Evolutionary conservation across 495 filamentous ascomycete species (phyloP).

Genomic region (Tuber umbilicatum): DNA sequence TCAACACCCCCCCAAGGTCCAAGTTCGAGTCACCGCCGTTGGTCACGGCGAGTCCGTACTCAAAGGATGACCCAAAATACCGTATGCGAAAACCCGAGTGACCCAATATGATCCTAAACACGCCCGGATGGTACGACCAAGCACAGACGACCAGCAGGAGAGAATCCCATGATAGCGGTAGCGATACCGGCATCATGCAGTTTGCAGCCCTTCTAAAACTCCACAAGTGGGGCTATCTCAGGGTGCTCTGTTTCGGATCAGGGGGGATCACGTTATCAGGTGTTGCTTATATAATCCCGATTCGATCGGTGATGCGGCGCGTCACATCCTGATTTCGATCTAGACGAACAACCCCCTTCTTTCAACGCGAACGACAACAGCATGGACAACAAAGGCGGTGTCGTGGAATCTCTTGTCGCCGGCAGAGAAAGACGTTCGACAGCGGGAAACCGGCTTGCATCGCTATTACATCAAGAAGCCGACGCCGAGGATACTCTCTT

Average conservation of each 20-base stretch:
- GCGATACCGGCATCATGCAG: background rate
- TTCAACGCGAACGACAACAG: constrained; percentile 7
- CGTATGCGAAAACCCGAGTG: constrained; percentile 1
- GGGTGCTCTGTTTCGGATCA: background rate
- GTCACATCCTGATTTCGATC: background rate
- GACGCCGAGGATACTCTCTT: constrained; percentile 74
- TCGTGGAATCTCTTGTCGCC: constrained; percentile 66
- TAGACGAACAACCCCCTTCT: background rate
- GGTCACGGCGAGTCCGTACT: background rate
- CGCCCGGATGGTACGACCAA: background rate
- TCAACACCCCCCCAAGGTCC: background rate
- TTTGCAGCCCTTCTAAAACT: background rate
- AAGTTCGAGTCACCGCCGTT: background rate
- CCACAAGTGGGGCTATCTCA: background rate
- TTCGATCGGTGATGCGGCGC: background rate
- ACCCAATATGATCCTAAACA: background rate
- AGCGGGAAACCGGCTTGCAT: constrained; percentile 76
- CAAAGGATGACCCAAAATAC: background rate
- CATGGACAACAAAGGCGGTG: constrained; percentile 15
- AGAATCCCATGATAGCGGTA: constrained; percentile 6
- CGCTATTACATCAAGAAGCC: constrained; percentile 58
- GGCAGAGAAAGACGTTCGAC: constrained; percentile 75
- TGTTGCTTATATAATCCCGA: background rate
- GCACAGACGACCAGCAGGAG: constrained; percentile 33
- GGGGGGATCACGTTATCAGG: background rate